phyloP scores from a whole-genome alignment of 768 basidiomycete genomes.

The Pleurotus ostreatus region DNA sequence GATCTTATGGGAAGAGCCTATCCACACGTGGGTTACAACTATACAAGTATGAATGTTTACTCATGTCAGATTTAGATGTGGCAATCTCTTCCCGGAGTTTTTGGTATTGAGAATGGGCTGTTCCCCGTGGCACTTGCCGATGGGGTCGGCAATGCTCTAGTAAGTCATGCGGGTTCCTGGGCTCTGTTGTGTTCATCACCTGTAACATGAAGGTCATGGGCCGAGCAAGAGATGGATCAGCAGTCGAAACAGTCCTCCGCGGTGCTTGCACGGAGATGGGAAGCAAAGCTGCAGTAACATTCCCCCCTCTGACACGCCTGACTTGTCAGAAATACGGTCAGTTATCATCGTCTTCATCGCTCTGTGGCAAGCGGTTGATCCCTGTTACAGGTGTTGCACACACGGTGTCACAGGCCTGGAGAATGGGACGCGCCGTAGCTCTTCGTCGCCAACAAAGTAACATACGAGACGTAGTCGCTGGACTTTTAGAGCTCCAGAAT shows the following conservation, averaged over 20 bases:
- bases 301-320: conserved; percentile 27
- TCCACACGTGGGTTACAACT: conserved; percentile 15
- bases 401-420: conserved; percentile 59
- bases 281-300: conserved; percentile 41
- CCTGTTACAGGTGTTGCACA: conserved; percentile 40
- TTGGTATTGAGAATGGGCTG: neutral
- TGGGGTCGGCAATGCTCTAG: conserved; percentile 26
- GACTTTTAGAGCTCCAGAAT: conserved; percentile 26
- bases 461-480: conserved; percentile 20
- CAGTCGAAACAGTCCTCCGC: conserved; percentile 42
- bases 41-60: conserved; percentile 37
- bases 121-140: conserved; percentile 26
- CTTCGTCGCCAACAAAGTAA: conserved; percentile 40
- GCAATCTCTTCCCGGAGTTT: conserved; percentile 14
- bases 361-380: conserved; percentile 9
- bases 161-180: conserved; percentile 9
- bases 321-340: conserved; percentile 2
- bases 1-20: conserved; percentile 5
- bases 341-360: conserved; percentile 12
- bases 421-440: conserved; percentile 55
- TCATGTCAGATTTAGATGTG: neutral
- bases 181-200: neutral
- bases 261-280: conserved; percentile 52
- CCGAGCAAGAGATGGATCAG: conserved; percentile 35
- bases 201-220: conserved; percentile 29